Conservation (phyloP, 441 rosid species). For the Cnidoscolus chayamansa region DNA sequence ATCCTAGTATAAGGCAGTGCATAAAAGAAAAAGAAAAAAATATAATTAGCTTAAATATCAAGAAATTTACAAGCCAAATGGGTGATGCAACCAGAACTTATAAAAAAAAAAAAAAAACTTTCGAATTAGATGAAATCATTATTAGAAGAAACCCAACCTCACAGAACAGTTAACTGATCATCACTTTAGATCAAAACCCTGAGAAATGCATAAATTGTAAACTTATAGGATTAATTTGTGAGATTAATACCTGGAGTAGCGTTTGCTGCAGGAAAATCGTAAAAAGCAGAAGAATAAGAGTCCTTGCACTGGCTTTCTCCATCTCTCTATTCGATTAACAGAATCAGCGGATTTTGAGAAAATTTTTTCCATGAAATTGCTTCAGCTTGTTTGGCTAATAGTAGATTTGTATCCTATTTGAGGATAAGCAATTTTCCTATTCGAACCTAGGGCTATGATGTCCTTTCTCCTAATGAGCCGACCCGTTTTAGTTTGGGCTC, state of each 20-base stretch:
- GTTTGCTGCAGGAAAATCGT: slow-evolving; percentile 11
- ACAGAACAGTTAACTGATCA: background rate
- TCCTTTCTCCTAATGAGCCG: background rate
- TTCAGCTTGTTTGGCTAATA: slow-evolving; percentile 16
- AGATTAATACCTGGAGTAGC: slow-evolving; percentile 19
- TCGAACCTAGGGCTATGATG: background rate
- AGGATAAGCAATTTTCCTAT: background rate
- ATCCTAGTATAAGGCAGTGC: background rate
- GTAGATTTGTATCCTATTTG: background rate
- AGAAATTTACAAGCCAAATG: slow-evolving; percentile 4
- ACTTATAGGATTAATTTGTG: background rate
- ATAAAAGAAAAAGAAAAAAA: background rate
- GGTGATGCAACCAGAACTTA: background rate
- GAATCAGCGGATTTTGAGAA: background rate
- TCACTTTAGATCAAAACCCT: background rate
- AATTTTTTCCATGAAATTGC: background rate
- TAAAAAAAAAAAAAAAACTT: background rate
- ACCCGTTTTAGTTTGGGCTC: too few species aligned
- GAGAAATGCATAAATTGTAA: background rate
- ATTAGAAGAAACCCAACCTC: background rate
- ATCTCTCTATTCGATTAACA: slow-evolving; percentile 15
- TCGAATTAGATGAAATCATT: background rate
- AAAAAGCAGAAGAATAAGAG: slow-evolving; percentile 16
- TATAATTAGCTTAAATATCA: background rate
- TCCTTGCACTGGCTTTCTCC: slow-evolving; percentile 17